Evolutionary conservation across 129 eudicot genomes (phyloP), one percentile per base, ranked within the genome.

Genomic region (Tagetes patula): DNA sequence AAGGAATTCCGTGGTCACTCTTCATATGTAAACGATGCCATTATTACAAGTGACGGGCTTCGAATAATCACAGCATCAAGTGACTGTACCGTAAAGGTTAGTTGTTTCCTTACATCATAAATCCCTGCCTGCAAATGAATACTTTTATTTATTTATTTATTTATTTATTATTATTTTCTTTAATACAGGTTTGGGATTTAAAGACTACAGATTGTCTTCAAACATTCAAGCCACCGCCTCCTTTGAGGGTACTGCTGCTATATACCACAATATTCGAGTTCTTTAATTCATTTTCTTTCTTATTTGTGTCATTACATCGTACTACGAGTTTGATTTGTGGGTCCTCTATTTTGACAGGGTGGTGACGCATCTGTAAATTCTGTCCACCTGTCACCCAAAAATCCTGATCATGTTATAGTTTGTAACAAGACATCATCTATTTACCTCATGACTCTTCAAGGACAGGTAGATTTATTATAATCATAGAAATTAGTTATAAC

Each of bases 1-100:
- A 95, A 95, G 76, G 99, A 95, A 79, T 95, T 90, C n/a, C 99
- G 99, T 69, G 97, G 99, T 50, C 97, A 95, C 82, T 27, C 89
- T 60, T 95, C 99, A 10, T 90, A 90, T 80, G 99, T 95, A 69
- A 95, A 95, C 79, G 88, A 86, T 82, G 99, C 99, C 79, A 88
- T 88, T 56, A 88, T 95, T 73, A 88, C 97, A 31, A 81, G 73
- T 80, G 99, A 95, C 81, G 97, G 95, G 67, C 72, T 87, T 75
- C 92, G 96, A 41, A 64, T 92, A 41, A 92, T 92, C 76, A 92
- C 98, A 39, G 98, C 98, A 70, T 92, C 99, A 62, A 95, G 97
- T 75, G 98, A 92, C 78, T 86, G 97, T 87, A 88, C 99, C 31
- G 97, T 95, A 64, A 95, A 95, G 88, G 98, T 89, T 53, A 72